A percentile compares a stretch with the other conserved stretches of the same genome.
Evolutionary conservation across 2,329 filamentous ascomycete genomes (phyloP).

Genomic region (Fusarium nygamai): DNA sequence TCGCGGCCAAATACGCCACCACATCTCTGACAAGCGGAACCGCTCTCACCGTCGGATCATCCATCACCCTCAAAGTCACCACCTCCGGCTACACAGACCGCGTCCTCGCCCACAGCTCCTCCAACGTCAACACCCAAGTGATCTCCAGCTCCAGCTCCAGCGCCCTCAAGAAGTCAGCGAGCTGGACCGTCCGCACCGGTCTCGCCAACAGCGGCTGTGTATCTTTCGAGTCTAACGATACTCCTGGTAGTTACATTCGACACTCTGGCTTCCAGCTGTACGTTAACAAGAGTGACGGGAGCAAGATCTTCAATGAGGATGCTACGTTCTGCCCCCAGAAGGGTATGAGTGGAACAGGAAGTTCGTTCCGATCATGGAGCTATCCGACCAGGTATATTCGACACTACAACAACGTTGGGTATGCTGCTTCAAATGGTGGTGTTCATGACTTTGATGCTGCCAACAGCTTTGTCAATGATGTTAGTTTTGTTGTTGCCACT

Average conservation of each 20-base stretch:
- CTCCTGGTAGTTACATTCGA: constrained; percentile 9
- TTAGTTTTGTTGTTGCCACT: background rate
- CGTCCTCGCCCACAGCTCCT: constrained; percentile 3
- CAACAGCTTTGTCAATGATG: constrained; percentile 1
- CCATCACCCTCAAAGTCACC: constrained; percentile 11
- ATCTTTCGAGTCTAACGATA: constrained; percentile 19
- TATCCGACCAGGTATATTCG: constrained; percentile 22
- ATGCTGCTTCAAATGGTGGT: constrained; percentile 7
- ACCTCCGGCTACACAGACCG: constrained; percentile 15
- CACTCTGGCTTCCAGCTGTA: constrained; percentile 1
- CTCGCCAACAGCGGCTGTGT: constrained; percentile 25
- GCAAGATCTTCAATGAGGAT: constrained; percentile 17
- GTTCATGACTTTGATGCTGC: constrained; percentile 16
- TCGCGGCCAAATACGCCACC: constrained; percentile 17
- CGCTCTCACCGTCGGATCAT: constrained; percentile 3
- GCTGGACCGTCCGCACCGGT: constrained; percentile 14
- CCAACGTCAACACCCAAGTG: constrained; percentile 14
- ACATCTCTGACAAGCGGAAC: constrained; percentile 2
- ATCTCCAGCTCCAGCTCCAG: constrained; percentile 3
- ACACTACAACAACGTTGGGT: constrained; percentile 5
- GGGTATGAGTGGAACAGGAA: constrained; percentile 8
- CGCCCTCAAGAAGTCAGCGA: constrained; percentile 14
- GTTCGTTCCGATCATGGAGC: constrained; percentile 13
- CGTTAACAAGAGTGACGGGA: background rate
- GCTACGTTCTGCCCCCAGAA: constrained; percentile 22